Evolutionary conservation across 2,329 filamentous ascomycete species (phyloP).

Genomic region (Colletotrichum sp.): DNA sequence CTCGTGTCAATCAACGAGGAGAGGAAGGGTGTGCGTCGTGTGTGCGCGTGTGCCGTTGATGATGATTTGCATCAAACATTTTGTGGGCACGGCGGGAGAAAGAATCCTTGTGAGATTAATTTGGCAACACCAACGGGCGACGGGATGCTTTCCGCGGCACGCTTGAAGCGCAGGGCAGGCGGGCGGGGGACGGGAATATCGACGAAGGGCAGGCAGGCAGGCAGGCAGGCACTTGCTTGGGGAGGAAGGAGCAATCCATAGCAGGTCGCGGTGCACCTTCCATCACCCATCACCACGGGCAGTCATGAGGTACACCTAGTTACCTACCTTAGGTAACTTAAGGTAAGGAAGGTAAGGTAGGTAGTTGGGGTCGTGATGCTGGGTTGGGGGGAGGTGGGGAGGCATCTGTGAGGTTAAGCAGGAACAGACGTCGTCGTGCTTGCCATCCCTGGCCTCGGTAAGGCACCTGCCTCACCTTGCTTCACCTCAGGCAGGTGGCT

Average conservation of each 20-base stretch:
- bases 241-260: background rate
- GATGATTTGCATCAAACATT: slow-evolving; percentile 7
- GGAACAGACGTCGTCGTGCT: background rate
- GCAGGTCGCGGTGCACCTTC: background rate
- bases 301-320: background rate
- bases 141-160: background rate
- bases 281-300: background rate
- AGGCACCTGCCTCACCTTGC: background rate
- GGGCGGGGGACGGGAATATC: background rate
- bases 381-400: background rate
- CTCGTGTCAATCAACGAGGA: background rate
- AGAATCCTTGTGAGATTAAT: background rate
- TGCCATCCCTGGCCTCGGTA: background rate
- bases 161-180: background rate
- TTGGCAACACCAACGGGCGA: background rate
- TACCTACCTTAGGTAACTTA: background rate
- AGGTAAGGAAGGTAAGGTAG: background rate
- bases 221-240: background rate
- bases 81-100: background rate
- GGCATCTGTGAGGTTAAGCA: background rate
- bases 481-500: background rate
- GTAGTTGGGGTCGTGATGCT: background rate
- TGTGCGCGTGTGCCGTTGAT: background rate
- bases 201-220: background rate
- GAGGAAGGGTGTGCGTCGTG: background rate